phyloP scores from a whole-genome alignment of 129 eudicot species.

The Gnaphalium uliginosum region DNA sequence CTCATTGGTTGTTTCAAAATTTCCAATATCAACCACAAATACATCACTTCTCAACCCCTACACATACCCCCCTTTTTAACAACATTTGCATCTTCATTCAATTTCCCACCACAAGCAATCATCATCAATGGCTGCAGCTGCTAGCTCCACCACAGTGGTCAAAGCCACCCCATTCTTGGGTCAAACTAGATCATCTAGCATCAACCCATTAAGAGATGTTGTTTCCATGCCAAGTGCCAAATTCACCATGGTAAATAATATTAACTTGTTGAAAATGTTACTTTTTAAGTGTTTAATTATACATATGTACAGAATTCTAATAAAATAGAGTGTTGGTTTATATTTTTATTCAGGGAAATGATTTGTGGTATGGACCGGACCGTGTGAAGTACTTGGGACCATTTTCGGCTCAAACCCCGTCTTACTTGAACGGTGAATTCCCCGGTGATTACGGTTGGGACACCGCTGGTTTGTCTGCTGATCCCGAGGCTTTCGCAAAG shows the following conservation, averaged over 20 bases:
- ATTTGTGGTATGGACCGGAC: conserved; percentile 90
- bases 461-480: conserved; percentile 88
- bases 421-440: conserved; percentile 80
- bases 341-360: conserved; percentile 43
- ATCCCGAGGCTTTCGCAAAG: conserved; percentile 83
- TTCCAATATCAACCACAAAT: conserved; percentile 44
- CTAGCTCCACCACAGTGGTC: conserved; percentile 59
- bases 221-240: conserved; percentile 58
- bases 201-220: conserved; percentile 57
- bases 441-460: conserved; percentile 96
- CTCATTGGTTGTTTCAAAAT: conserved; percentile 55
- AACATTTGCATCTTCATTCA: conserved; percentile 8
- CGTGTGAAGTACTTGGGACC: conserved; percentile 90
- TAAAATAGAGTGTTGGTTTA: conserved; percentile 18
- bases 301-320: neutral
- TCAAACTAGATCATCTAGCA: conserved; percentile 44
- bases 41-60: conserved; percentile 19
- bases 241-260: conserved; percentile 66
- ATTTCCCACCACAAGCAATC: neutral
- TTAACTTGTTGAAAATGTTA: neutral
- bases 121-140: conserved; percentile 54
- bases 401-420: conserved; percentile 80
- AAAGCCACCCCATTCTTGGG: conserved; percentile 76
- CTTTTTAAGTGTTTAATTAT: neutral
- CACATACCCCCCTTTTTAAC: conserved; percentile 31